Base-by-base conservation (phyloP, 306 rosid species). In the Quercus engelmannii region DNA sequence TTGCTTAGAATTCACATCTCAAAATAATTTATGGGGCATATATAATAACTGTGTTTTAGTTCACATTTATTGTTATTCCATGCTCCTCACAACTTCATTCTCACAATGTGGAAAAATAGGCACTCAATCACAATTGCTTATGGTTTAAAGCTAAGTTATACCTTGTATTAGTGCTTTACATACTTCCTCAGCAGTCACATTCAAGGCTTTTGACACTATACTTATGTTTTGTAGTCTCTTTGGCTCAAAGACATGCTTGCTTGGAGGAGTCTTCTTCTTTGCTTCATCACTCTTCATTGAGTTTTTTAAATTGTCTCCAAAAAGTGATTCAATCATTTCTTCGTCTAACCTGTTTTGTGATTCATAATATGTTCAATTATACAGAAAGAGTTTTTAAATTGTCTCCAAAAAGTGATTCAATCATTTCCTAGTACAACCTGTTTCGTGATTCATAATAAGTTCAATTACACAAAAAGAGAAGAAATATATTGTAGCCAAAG, bases 381-480 rank as follows among this genome's bases (percentile, higher is more conserved):
- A 41, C 0, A 8, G 12, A 8, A 41, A 41, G 1, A 57, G 77
- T 78, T 87, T 75, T 90, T 94, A 49, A 91, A 82, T 91, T 91
- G 93, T 93, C 91, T 25, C 99, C 99, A 57, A 93, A 91, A 71
- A 96, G 97, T 55, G 99, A 93, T 77, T 90, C 97, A 9, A 93
- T 96, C 98, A 96, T 96, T 88, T 96, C 97, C 88, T 96, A 96
- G 46, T 96, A 93, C 62, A 96, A 88, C 87, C 98, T 96, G 89
- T 74, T 86, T 73, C 38, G 76, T 58, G 77, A 59, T 62, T 55
- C 83, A 84, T 46, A 14, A 86, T 11, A 17, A 49, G 52, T 55
- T 73, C 21, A 75, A 71, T 3, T 72, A 80, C 28, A 52, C 13
- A 31, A 11, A 26, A 7, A 64, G 18, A 77, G 74, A 8, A 52